Base-by-base conservation (phyloP, 768 basidiomycete species). In the Termitomyces sp. region DNA sequence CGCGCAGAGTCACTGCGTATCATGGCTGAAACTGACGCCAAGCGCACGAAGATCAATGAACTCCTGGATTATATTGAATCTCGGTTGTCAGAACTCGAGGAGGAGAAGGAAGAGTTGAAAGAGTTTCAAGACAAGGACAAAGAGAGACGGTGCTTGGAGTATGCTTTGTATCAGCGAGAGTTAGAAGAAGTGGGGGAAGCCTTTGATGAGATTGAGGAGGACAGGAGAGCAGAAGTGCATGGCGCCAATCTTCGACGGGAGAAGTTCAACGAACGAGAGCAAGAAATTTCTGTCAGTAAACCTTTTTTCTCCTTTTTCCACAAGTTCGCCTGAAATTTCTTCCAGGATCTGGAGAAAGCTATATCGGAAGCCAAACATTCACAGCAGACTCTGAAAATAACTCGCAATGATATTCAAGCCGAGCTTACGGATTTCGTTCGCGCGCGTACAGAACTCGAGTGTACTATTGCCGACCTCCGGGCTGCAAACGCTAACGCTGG, bases 121-220 rank as follows among this genome's bases (percentile, higher is more conserved):
- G 94, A 97, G 69, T 99, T 92, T 67, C 94, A 97, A 69, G 87
- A 92, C 61, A 94, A 94, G 68, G 97, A 99, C 68, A 92, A 93
- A 70, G 93, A 98, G 58, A 78, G 96, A 37, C 80, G 96, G 41
- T 96, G 94, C 69, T 76, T 98, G 65, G 97, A 99, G 68, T 98
- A 98, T 68, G 93, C 94, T 0, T 72, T 98, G 60, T 93, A 97
- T 71, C 89, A 92, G 62, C 81, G 90, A 36, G 96, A 99, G 67
- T 71, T 98, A 39, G 86, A 90, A 58, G 96, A 98, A 62, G 94
- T 96, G 1, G 85, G 82, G 0, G 87, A 88, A 53, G 86, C 92
- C 0, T 70, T 99, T 55, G 93, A 91, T 36, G 87, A 92, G 68
- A 90, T 97, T 41, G 84, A 89, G 62, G 86, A 88, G 47, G 94